Base-by-base conservation (phyloP, 2,329 filamentous ascomycete genomes). In the Fusarium sp. region DNA sequence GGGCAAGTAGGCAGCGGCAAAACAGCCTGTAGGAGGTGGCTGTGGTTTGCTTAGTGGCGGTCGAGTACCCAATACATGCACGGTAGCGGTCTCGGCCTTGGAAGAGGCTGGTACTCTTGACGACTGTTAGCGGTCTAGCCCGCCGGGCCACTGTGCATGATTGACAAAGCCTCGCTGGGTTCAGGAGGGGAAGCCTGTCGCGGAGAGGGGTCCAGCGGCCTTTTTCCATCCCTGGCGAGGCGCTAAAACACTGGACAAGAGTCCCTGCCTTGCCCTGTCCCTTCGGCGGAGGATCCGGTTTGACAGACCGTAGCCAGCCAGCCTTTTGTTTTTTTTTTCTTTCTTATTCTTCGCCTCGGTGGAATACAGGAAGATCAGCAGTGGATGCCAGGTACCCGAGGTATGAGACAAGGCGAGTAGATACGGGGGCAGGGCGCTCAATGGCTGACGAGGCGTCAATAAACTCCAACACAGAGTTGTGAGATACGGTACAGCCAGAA, bases 231-330 rank as follows among this genome's bases (percentile, higher is more conserved):
- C 60, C 42, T 61, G 38, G 13, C n/a, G 29, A 25, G 10, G 18
- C 70, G 66, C 70, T 74, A 73, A 70, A 73, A 73, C 70, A 63
- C 33, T 47, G 45, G 45, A 29, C 65, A 68, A 47, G 52, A 64
- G 56, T 14, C 20, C 31, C 20, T 33, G 29, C 52, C 40, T 45
- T 50, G 38, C 25, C 13, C 29, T 29, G 40, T 14, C 40, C 10
- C 10, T 18, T 40, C 18, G 54, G 54, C 63, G 63, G 63, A 27
- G n/a, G 58, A 22, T 35, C 60, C 60, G 42, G 59, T 27, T 60
- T 29, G 57, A 42, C 36, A 45, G 57, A 35, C 16, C 56, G 31
- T 27, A 60, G 57, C 25, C 14, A 38, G 40, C 29, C 42, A 63
- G 61, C 61, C 61, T 42, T 52, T 25, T 31, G 5, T 27, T 62